Percentiles rank a stretch among this genome's conserved stretches.
Evolutionary conservation across 352 stramenopile species (phyloP).

Genomic region (Pythium plurisporium): DNA sequence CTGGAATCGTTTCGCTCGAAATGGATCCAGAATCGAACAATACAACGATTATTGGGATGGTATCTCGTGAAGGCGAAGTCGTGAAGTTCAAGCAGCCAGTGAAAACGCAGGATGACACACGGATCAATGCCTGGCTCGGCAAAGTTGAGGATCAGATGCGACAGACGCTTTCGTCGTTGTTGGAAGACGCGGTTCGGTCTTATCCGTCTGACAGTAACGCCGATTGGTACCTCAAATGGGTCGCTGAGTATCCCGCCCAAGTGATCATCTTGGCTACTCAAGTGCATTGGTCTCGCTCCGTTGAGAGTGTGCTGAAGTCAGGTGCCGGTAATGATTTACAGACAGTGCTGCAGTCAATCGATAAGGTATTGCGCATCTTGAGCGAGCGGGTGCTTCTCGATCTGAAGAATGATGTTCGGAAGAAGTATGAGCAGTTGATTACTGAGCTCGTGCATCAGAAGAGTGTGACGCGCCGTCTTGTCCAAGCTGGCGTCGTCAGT

Average conservation of each 20-base stretch:
- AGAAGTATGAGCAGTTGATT: slow-evolving; percentile 99
- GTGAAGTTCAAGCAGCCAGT: slow-evolving; percentile 93
- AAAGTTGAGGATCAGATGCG: slow-evolving; percentile 98
- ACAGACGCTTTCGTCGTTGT: slow-evolving; percentile 92
- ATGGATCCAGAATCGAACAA: slow-evolving; percentile 54
- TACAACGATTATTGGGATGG: slow-evolving; percentile 89
- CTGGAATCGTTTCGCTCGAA: slow-evolving; percentile 92
- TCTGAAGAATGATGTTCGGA: slow-evolving; percentile 91
- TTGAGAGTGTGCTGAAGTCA: slow-evolving; percentile 89
- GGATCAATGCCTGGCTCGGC: slow-evolving; percentile 95
- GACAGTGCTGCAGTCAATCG: slow-evolving; percentile 53
- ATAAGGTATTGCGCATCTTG: slow-evolving; percentile 92
- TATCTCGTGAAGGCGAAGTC: slow-evolving; percentile 98
- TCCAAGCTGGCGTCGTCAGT: slow-evolving; percentile 74
- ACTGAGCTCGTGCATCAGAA: slow-evolving; percentile 99
- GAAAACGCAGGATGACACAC: slow-evolving; percentile 84
- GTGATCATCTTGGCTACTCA: slow-evolving; percentile 98
- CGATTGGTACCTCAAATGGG: slow-evolving; percentile 94
- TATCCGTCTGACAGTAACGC: slow-evolving; percentile 71
- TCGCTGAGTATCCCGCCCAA: slow-evolving; percentile 97
- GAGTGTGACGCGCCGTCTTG: slow-evolving; percentile 94
- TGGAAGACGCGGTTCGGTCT: slow-evolving; percentile 90
- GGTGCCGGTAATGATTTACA: slow-evolving; percentile 36
- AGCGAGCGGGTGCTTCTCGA: slow-evolving; percentile 95
- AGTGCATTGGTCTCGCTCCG: slow-evolving; percentile 95